Evolutionary conservation across 306 rosid species (phyloP).

Genomic region (Citrullus mucosospermus): DNA sequence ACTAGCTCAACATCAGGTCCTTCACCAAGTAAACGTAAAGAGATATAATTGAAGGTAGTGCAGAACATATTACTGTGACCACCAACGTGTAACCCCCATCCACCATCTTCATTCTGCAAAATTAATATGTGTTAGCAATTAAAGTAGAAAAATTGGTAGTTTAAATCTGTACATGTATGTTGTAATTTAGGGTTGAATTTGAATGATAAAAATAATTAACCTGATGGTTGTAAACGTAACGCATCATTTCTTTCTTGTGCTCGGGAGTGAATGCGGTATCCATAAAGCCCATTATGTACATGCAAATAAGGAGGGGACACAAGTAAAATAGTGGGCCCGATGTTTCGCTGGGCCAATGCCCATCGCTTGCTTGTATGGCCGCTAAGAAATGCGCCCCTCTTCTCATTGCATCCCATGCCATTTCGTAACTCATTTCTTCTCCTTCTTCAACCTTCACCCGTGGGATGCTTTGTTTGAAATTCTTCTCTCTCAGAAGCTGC

Average conservation of each 20-base stretch:
- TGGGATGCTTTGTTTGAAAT: slow-evolving; percentile 12
- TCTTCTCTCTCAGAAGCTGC: slow-evolving; percentile 10
- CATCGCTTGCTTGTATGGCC: slow-evolving; percentile 17
- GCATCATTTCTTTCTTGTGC: slow-evolving; percentile 4
- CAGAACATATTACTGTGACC: slow-evolving; percentile 22
- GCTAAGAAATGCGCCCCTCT: slow-evolving; percentile 4
- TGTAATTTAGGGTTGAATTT: no score
- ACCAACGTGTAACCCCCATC: slow-evolving; percentile 25
- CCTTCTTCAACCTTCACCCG: slow-evolving; percentile 7
- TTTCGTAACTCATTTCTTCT: slow-evolving; percentile 6
- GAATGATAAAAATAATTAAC: not conserved
- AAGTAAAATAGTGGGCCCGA: slow-evolving; percentile 10
- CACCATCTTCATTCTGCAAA: slow-evolving; percentile 20
- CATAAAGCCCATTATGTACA: slow-evolving; percentile 13
- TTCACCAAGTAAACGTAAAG: slow-evolving; percentile 16
- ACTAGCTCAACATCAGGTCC: not conserved
- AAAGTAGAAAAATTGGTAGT: no score
- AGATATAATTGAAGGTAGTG: slow-evolving; percentile 15
- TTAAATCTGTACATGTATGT: no score
- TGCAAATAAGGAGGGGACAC: slow-evolving; percentile 9
- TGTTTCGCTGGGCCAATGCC: slow-evolving; percentile 18
- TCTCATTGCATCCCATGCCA: slow-evolving; percentile 1
- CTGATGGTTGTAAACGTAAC: slow-evolving; percentile 12
- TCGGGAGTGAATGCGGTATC: not conserved
- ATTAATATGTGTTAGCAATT: no score